Percentiles rank a stretch among this genome's conserved stretches.
Evolutionary conservation across 2,329 filamentous ascomycete species (phyloP).

Genomic region (Magnaporthiopsis poae): DNA sequence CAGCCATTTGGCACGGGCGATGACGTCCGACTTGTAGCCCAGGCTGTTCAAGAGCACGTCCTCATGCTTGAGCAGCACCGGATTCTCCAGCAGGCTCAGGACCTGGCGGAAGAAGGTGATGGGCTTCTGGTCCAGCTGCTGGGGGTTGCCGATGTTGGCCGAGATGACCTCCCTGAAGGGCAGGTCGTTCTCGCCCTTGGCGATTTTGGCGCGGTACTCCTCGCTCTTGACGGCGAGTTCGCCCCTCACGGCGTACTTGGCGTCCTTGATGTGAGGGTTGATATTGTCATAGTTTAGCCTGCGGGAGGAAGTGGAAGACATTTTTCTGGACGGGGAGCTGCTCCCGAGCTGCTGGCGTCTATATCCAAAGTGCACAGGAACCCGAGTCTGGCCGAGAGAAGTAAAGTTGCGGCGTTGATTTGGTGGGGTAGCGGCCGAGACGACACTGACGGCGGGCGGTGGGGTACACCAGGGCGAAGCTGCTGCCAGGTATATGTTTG

Average conservation of each 20-base stretch:
- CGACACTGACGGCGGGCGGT: background rate
- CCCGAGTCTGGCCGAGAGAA: background rate
- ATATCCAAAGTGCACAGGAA: background rate
- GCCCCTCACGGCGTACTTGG: slow-evolving; percentile 92
- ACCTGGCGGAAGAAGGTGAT: slow-evolving; percentile 99
- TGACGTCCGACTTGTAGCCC: slow-evolving; percentile 82
- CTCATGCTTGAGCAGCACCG: slow-evolving; percentile 69
- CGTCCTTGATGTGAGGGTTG: slow-evolving; percentile 76
- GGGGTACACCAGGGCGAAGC: background rate
- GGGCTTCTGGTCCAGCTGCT: slow-evolving; percentile 97
- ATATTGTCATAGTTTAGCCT: slow-evolving; percentile 73
- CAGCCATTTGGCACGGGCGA: slow-evolving; percentile 72
- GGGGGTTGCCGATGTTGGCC: slow-evolving; percentile 97
- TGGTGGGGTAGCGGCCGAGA: background rate
- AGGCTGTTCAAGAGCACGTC: slow-evolving; percentile 65
- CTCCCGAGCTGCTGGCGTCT: background rate
- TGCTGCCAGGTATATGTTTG: background rate
- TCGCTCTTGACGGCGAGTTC: slow-evolving; percentile 91
- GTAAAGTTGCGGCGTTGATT: background rate
- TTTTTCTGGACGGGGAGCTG: slow-evolving; percentile 18
- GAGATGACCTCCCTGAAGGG: slow-evolving; percentile 88
- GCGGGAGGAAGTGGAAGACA: slow-evolving; percentile 28
- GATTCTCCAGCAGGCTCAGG: slow-evolving; percentile 84
- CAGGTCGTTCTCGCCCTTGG: slow-evolving; percentile 48
- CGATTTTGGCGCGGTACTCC: slow-evolving; percentile 69